Conservation (phyloP, 2,329 filamentous ascomycete species). For the Fusarium lyarnte region DNA sequence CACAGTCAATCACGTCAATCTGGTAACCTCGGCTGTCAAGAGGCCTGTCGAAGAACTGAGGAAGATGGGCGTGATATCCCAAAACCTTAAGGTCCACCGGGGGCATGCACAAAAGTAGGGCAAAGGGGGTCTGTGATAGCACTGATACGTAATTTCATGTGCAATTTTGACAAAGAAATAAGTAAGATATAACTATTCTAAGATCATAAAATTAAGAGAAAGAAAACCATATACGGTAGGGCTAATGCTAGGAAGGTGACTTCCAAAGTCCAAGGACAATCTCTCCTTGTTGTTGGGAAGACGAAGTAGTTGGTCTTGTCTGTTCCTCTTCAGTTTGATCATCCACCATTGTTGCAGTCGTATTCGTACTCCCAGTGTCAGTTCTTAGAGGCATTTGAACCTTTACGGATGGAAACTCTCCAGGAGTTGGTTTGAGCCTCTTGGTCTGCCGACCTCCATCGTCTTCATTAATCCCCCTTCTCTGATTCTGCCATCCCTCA, state of each 20-base stretch:
- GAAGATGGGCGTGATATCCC: not conserved
- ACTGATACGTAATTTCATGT: not conserved
- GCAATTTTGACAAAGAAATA: not conserved
- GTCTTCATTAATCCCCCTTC: not conserved
- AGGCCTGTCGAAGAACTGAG: not conserved
- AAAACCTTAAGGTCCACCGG: not conserved
- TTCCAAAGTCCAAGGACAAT: too few species aligned
- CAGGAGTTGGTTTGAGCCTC: not conserved
- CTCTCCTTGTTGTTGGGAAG: not conserved
- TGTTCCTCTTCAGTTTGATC: not conserved
- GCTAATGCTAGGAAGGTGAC: not conserved
- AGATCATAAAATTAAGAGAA: not conserved
- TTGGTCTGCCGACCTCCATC: not conserved
- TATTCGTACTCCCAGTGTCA: not conserved
- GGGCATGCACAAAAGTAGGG: not conserved
- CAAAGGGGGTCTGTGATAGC: not conserved
- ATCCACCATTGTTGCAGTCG: not conserved
- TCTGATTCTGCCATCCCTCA: not conserved
- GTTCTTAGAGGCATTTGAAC: not conserved
- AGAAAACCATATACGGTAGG: rapidly evolving
- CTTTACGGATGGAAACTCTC: not conserved
- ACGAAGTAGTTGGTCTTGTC: not conserved
- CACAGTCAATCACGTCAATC: not conserved
- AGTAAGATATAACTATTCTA: not conserved
- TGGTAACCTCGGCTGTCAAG: not conserved